Base-by-base conservation (phyloP, 1,139 yeast species). In the Blastobotrys proliferans region DNA sequence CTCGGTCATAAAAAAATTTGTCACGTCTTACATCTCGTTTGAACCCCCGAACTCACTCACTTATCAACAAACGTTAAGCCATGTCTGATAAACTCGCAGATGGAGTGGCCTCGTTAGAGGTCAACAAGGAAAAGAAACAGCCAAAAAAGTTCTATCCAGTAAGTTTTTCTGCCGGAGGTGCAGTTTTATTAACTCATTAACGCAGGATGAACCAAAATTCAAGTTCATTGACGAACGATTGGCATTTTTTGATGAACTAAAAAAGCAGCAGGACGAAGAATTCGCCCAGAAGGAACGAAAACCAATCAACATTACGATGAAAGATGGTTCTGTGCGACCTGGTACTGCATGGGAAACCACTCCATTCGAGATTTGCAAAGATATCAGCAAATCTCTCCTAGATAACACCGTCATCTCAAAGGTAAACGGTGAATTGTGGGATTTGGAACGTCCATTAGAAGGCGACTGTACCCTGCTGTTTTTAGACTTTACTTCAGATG, bases 351-450 rank as follows among this genome's bases (percentile, higher is more conserved):
- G 81, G 80, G 96, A 88, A 64, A 90, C 98, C 41, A 71, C 87
- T 27, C 98, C 99, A 40, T 67, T 85, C 68, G 84, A 81, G 46
- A 84, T 92, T 53, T 97, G 97, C 45, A 74, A 73, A 56, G 80
- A 68, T 44, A 90, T 92, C 56, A 90, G 95, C 54, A 85, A 86
- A 66, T 83, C 96, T n/a, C 81, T 82, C 56, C 67, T 76, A 44
- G 97, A 92, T 55, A 82, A 88, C 69, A 84, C 86, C 58, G 88
- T 94, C 50, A 88, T 94, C 56, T 77, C 97, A 47, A 88, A 87
- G 68, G 94, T 92, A 46, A 76, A 94, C 60, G 96, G 95, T 46
- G 73, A 76, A 54, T 73, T 90, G 56, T 94, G 98, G 98, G 99
- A 94, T 70, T 73, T 94, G 62, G 94, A 83, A 51, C 83, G 98